phyloP scores from a whole-genome alignment of 1,284 basidiomycete species.

The Apiotrichum domesticum region DNA sequence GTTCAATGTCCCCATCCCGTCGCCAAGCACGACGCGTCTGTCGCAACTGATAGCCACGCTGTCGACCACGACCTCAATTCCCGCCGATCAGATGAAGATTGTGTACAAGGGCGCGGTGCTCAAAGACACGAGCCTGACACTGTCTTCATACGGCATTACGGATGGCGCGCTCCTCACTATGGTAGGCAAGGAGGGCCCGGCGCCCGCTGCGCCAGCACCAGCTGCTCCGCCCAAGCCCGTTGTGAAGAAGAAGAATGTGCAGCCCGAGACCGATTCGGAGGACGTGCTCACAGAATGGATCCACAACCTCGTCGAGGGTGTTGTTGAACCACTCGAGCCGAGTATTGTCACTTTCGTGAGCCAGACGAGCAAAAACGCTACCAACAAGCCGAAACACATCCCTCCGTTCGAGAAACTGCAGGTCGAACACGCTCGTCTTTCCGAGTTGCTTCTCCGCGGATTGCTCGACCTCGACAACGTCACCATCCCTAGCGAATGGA shows the following conservation, averaged over 20 bases:
- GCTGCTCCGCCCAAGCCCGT: slow-evolving; percentile 8
- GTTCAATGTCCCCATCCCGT: slow-evolving; percentile 47
- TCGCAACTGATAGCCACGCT: slow-evolving; percentile 41
- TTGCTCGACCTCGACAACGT: slow-evolving; percentile 49
- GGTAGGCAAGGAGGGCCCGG: slow-evolving; percentile 37
- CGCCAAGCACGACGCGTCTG: slow-evolving; percentile 39
- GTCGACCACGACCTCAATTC: slow-evolving; percentile 39
- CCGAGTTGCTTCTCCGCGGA: slow-evolving; percentile 48
- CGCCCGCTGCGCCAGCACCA: slow-evolving; percentile 20
- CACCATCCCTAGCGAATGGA: slow-evolving; percentile 46
- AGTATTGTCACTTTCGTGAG: slow-evolving; percentile 34
- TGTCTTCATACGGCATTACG: slow-evolving; percentile 43
- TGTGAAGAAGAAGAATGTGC: slow-evolving; percentile 41
- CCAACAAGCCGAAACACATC: slow-evolving; percentile 33
- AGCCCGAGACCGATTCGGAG: slow-evolving; percentile 41
- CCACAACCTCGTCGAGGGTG: slow-evolving; percentile 22
- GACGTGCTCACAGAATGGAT: slow-evolving; percentile 42
- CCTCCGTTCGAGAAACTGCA: slow-evolving; percentile 39
- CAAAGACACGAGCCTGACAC: slow-evolving; percentile 43
- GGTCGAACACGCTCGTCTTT: slow-evolving; percentile 44
- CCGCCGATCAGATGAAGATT: slow-evolving; percentile 38
- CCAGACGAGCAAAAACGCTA: slow-evolving; percentile 28
- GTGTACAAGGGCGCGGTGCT: slow-evolving; percentile 47
- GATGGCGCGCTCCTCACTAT: slow-evolving; percentile 41
- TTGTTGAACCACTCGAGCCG: slow-evolving; percentile 32